Evolutionary conservation across 208 protist species (phyloP).

Genomic region (Tritrichomonas foetus): DNA sequence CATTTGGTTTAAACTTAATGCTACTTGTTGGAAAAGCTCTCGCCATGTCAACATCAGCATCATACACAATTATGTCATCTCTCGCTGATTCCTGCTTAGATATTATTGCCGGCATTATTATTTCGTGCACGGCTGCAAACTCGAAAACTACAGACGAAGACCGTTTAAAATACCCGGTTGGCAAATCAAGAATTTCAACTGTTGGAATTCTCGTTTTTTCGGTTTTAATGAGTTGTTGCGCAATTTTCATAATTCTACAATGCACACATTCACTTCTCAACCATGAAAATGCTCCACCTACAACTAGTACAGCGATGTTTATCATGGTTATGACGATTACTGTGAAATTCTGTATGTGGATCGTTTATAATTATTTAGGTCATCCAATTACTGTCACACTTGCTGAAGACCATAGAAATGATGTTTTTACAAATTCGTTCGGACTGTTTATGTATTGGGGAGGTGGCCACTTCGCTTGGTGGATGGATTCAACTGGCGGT

Average conservation of each 20-base stretch:
- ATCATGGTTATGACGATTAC: neutral
- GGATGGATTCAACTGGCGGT: constrained; percentile 30
- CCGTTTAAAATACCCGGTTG: neutral
- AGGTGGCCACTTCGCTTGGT: neutral
- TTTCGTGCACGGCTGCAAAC: too few relatives aligned
- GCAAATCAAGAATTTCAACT: neutral
- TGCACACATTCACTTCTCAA: neutral
- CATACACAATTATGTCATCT: neutral
- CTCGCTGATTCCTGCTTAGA: constrained; percentile 7
- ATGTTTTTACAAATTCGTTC: neutral
- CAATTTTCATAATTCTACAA: neutral
- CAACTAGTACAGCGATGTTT: neutral
- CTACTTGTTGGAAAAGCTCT: neutral
- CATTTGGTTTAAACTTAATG: neutral
- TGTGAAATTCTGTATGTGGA: neutral
- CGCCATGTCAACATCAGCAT: neutral
- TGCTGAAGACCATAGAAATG: neutral
- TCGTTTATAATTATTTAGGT: neutral
- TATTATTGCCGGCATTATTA: neutral
- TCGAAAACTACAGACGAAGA: neutral
- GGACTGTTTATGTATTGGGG: constrained; percentile 28
- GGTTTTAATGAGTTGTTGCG: constrained; percentile 22
- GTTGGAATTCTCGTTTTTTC: neutral
- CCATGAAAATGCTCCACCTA: neutral
- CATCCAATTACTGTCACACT: neutral